A percentile compares a stretch with the other conserved stretches of the same genome.
phyloP scores from a whole-genome alignment of 768 basidiomycete species.

The Pholiota microspora region DNA sequence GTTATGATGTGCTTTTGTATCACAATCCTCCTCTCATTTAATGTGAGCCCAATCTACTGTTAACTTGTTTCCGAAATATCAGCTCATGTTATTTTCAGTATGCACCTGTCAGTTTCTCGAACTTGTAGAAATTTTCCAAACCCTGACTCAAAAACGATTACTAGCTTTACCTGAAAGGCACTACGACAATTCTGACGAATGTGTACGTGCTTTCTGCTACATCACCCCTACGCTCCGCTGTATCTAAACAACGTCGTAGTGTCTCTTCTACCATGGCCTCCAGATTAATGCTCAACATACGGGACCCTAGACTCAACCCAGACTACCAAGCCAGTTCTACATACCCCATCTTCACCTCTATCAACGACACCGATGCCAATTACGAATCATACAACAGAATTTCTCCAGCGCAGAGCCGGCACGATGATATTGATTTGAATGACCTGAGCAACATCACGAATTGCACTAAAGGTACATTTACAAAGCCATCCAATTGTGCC shows the following conservation, averaged over 20 bases:
- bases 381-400: background rate
- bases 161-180: constrained; percentile 17
- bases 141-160: too few relatives aligned
- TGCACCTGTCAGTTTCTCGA: constrained; percentile 4
- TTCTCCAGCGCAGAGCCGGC: background rate
- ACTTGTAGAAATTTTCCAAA: too few relatives aligned
- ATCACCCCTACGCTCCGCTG: too few relatives aligned
- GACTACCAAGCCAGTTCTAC: background rate
- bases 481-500: too few relatives aligned
- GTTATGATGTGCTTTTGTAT: constrained; percentile 17
- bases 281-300: constrained; percentile 22
- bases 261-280: constrained; percentile 20
- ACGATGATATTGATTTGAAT: background rate
- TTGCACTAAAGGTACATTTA: background rate
- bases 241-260: too few relatives aligned
- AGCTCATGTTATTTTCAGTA: background rate
- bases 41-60: constrained; percentile 9
- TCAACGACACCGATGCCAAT: background rate
- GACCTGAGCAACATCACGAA: background rate
- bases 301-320: constrained; percentile 19
- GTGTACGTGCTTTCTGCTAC: constrained; percentile 16
- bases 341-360: background rate
- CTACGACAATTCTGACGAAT: constrained; percentile 26
- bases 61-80: background rate
- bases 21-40: constrained; percentile 16